Conservation (phyloP, 768 basidiomycete species). For the Pleurotus pulmonarius region DNA sequence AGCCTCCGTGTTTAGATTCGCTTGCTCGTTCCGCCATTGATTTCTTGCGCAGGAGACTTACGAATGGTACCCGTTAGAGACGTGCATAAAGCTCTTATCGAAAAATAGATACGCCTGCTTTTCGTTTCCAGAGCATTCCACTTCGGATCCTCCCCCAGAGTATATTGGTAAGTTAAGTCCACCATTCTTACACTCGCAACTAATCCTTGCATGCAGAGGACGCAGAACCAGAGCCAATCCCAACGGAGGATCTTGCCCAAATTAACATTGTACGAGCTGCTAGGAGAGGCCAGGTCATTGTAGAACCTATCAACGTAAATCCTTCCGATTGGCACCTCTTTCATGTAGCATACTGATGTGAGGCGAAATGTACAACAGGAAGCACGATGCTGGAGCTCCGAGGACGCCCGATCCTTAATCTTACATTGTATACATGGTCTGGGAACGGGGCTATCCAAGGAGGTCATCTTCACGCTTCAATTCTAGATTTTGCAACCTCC, state of each 20-base stretch:
- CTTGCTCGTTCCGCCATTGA: background rate
- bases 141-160: constrained; percentile 22
- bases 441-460: constrained; percentile 37
- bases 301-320: constrained; percentile 13
- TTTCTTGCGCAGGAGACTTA: constrained; percentile 58
- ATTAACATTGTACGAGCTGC: constrained; percentile 16
- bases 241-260: constrained; percentile 7
- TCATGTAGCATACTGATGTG: background rate
- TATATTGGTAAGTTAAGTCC: background rate
- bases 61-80: constrained; percentile 67
- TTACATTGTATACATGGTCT: constrained; percentile 40
- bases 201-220: background rate
- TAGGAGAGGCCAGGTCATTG: constrained; percentile 7
- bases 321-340: background rate
- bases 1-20: constrained; percentile 12
- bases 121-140: constrained; percentile 57
- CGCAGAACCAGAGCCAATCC: background rate
- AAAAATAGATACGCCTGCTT: constrained; percentile 67
- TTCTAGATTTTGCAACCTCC: background rate
- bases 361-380: constrained; percentile 10
- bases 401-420: constrained; percentile 28
- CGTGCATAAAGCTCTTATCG: constrained; percentile 60
- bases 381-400: constrained; percentile 24
- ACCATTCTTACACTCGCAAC: background rate
- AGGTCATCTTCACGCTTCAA: constrained; percentile 31